phyloP scores from a whole-genome alignment of 2,329 filamentous ascomycete genomes.

The Phaeophleospora eucalypticola region DNA sequence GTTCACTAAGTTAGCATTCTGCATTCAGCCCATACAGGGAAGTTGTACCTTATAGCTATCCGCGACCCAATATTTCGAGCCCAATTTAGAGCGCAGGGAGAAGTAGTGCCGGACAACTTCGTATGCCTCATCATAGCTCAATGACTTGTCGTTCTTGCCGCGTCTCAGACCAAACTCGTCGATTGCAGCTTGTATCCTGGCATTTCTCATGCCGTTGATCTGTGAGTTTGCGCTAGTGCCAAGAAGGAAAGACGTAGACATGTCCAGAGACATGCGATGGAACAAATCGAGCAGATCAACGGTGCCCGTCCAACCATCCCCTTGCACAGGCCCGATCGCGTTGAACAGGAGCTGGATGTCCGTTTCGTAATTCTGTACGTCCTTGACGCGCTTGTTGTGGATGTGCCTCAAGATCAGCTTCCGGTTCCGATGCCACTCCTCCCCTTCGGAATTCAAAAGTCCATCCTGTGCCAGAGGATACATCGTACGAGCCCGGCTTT shows the following conservation, averaged over 20 bases:
- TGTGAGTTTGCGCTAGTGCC: conserved; percentile 28
- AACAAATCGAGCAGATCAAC: conserved; percentile 32
- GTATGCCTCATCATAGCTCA: conserved; percentile 19
- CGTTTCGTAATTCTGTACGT: conserved; percentile 13
- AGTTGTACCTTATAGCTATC: conserved; percentile 35
- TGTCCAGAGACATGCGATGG: conserved; percentile 36
- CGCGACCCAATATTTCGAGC: conserved; percentile 40
- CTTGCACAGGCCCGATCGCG: conserved; percentile 10
- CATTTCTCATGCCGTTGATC: conserved; percentile 16
- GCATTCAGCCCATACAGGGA: neutral
- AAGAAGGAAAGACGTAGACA: conserved; percentile 33
- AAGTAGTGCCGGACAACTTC: conserved; percentile 24
- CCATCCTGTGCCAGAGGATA: conserved; percentile 21
- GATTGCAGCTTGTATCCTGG: conserved; percentile 17
- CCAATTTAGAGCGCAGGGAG: conserved; percentile 19
- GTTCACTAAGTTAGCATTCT: too few species aligned
- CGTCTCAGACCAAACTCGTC: conserved; percentile 20
- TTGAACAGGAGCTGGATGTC: conserved; percentile 18
- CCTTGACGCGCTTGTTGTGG: conserved; percentile 15
- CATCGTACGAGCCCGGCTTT: conserved; percentile 16
- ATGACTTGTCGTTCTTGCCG: conserved; percentile 8
- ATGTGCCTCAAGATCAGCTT: conserved; percentile 21
- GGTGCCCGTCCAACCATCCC: conserved; percentile 22
- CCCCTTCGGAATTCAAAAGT: conserved; percentile 18
- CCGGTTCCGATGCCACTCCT: conserved; percentile 18